phyloP scores from a whole-genome alignment of 2,329 filamentous ascomycete species.

The Cladosporium sp. region DNA sequence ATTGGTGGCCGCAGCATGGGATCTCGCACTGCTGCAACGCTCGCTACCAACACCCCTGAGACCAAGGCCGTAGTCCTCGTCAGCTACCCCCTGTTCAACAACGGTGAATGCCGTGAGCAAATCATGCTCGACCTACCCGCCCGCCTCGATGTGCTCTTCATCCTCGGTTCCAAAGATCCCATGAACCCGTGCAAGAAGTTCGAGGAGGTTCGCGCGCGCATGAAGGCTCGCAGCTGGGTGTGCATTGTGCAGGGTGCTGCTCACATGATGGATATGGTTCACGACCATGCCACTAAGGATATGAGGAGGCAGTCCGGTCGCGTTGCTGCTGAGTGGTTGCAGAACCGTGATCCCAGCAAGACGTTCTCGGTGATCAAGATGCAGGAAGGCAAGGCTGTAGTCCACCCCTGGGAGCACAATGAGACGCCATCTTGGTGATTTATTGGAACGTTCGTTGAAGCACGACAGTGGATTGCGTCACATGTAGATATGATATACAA shows the following conservation, averaged over 20 bases:
- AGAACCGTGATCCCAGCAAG: constrained; percentile 16
- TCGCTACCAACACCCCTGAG: constrained; percentile 27
- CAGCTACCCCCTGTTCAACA: constrained; percentile 37
- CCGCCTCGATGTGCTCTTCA: constrained; percentile 35
- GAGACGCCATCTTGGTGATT: constrained; percentile 3
- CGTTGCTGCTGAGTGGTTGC: constrained; percentile 34
- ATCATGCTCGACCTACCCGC: constrained; percentile 34
- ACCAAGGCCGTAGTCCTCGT: constrained; percentile 33
- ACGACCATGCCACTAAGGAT: constrained; percentile 24
- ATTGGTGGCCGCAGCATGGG: constrained; percentile 44
- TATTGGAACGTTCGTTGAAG: not conserved
- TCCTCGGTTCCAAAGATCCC: constrained; percentile 35
- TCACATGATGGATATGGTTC: constrained; percentile 38
- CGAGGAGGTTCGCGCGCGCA: constrained; percentile 30
- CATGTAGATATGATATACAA: not conserved
- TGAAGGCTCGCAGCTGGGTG: constrained; percentile 36
- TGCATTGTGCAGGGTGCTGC: constrained; percentile 34
- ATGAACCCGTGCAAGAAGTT: constrained; percentile 33
- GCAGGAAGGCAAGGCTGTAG: constrained; percentile 16
- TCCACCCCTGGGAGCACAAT: constrained; percentile 12
- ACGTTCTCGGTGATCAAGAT: constrained; percentile 14
- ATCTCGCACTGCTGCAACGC: constrained; percentile 39
- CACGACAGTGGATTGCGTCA: not conserved
- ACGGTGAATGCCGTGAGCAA: constrained; percentile 32
- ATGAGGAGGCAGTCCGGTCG: constrained; percentile 32